Evolutionary conservation across 2,329 filamentous ascomycete genomes (phyloP).

Genomic region (Ceratocystis huliohia): DNA sequence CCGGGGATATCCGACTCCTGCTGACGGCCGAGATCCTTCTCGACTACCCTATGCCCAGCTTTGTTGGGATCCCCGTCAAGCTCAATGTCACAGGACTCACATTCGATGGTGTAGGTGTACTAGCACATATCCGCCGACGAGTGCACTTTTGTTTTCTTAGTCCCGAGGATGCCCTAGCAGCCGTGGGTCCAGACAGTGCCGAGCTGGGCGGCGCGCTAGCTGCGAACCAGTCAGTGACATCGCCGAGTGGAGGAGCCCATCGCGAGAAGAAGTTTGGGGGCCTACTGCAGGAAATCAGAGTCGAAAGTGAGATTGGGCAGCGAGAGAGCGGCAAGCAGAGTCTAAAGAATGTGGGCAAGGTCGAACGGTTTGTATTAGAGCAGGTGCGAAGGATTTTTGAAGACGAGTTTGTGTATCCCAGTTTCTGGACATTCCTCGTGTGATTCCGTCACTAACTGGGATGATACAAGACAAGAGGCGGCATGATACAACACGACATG

Average conservation of each 20-base stretch:
- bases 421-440: conserved; percentile 94
- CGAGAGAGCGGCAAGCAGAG: conserved; percentile 86
- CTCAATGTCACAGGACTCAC: conserved; percentile 88
- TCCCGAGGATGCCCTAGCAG: conserved; percentile 74
- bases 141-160: conserved; percentile 92
- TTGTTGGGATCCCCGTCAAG: conserved; percentile 88
- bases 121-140: conserved; percentile 78
- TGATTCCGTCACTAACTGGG: conserved; percentile 30
- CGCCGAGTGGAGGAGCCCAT: conserved; percentile 14
- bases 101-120: conserved; percentile 86
- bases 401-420: conserved; percentile 96
- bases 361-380: conserved; percentile 92
- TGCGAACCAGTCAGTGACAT: background rate
- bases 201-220: conserved; percentile 24
- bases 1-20: conserved; percentile 73
- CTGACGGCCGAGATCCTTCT: conserved; percentile 90
- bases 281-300: conserved; percentile 78
- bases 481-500: background rate
- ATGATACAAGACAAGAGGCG: background rate
- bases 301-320: conserved; percentile 95
- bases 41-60: conserved; percentile 97
- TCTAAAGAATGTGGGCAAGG: conserved; percentile 95
- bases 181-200: conserved; percentile 41
- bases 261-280: conserved; percentile 45
- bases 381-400: conserved; percentile 96